phyloP scores from a whole-genome alignment of 164 flowering plant species.

The Berberis vulgaris region DNA sequence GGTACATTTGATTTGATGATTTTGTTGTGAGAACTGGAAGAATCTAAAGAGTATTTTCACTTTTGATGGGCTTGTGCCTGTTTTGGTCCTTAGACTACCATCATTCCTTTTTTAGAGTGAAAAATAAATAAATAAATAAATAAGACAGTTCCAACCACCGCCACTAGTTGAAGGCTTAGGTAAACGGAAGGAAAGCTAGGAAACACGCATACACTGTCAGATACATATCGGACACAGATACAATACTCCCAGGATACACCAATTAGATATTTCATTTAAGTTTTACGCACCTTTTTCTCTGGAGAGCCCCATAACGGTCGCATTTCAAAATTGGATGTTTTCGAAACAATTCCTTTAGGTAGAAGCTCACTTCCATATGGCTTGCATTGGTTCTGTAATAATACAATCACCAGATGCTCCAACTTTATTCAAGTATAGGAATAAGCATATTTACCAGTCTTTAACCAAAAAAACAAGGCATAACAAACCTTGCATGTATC shows the following conservation, averaged over 20 bases:
- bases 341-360: conserved; percentile 68
- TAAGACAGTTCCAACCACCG: too few relatives aligned
- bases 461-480: neutral
- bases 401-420: neutral
- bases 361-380: conserved; percentile 65
- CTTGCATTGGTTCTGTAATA: conserved; percentile 45
- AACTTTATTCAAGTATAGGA: neutral
- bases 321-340: conserved; percentile 70
- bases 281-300: conserved; percentile 25
- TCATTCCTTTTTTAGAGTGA: too few relatives aligned
- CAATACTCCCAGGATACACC: neutral
- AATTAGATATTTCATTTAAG: neutral
- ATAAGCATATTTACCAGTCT: neutral
- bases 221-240: too few relatives aligned
- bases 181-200: too few relatives aligned
- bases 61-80: too few relatives aligned
- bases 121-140: too few relatives aligned
- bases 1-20: too few relatives aligned
- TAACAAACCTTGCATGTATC: conserved; percentile 45
- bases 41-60: too few relatives aligned
- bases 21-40: too few relatives aligned
- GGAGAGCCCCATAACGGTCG: conserved; percentile 64
- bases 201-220: too few relatives aligned
- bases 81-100: too few relatives aligned
- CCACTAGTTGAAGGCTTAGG: too few relatives aligned